Evolutionary conservation across 352 stramenopile species (phyloP).

Genomic region (Pilasporangium apinafurcum): DNA sequence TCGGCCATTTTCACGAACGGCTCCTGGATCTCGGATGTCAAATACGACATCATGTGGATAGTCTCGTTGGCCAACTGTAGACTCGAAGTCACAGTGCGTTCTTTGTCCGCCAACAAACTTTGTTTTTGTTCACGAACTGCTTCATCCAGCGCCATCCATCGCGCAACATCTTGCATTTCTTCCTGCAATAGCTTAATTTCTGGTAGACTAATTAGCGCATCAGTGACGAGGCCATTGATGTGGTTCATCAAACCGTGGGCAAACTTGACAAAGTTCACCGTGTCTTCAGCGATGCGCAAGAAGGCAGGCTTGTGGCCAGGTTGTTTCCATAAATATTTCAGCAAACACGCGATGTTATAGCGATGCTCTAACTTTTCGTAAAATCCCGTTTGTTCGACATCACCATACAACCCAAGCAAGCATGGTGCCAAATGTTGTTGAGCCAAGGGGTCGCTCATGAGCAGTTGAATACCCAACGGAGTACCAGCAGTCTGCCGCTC

Average conservation of each 20-base stretch:
- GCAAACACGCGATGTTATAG: constrained; percentile 93
- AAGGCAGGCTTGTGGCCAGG: constrained; percentile 94
- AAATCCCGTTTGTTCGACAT: constrained; percentile 97
- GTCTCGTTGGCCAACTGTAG: constrained; percentile 96
- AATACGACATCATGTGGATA: constrained; percentile 97
- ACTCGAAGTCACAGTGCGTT: constrained; percentile 89
- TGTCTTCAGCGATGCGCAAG: constrained; percentile 88
- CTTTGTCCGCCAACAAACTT: constrained; percentile 82
- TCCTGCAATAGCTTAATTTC: constrained; percentile 94
- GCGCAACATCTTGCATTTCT: constrained; percentile 79
- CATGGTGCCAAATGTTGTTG: constrained; percentile 91
- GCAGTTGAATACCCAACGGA: constrained; percentile 38
- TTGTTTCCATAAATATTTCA: constrained; percentile 97
- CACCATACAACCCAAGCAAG: constrained; percentile 95
- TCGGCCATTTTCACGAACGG: constrained; percentile 93
- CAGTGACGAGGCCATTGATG: constrained; percentile 95
- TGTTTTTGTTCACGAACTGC: constrained; percentile 88
- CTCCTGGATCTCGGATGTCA: constrained; percentile 92
- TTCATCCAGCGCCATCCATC: constrained; percentile 83
- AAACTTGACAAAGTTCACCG: constrained; percentile 96
- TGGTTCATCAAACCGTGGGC: constrained; percentile 99
- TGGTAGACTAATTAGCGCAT: constrained; percentile 93
- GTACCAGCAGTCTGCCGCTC: constrained; percentile 60
- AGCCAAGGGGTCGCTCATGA: constrained; percentile 59
- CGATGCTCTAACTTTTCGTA: constrained; percentile 98